A percentile compares a stretch with the other conserved stretches of the same genome.
Evolutionary conservation across 148 eudicot genomes (phyloP).

Genomic region (Agrostemma githago): DNA sequence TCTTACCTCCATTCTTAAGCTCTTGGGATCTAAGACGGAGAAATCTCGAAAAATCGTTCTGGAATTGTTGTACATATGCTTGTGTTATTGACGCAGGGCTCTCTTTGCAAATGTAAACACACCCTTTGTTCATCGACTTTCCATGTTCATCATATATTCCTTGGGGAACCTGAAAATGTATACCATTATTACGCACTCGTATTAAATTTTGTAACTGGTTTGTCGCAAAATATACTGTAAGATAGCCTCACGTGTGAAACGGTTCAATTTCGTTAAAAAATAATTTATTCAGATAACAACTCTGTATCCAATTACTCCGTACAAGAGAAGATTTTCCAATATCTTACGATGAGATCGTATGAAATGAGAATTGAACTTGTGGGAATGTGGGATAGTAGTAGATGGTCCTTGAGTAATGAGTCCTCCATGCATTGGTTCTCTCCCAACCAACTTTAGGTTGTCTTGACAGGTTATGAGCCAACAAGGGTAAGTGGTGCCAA

Average conservation of each 20-base stretch:
- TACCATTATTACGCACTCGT: not conserved
- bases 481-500: not conserved
- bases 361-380: no score
- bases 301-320: no score
- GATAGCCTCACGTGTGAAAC: no score
- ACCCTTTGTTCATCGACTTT: conserved; percentile 54
- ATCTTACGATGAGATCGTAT: no score
- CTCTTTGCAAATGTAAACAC: conserved; percentile 61
- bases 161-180: conserved; percentile 49
- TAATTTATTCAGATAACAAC: no score
- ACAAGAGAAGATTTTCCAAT: no score
- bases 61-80: conserved; percentile 63
- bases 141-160: conserved; percentile 58
- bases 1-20: conserved; percentile 49
- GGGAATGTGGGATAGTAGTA: no score
- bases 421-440: no score
- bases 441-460: no score
- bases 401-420: no score
- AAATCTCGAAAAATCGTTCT: conserved; percentile 60
- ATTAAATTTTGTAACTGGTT: not conserved
- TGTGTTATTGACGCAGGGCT: conserved; percentile 44
- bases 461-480: no score
- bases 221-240: not conserved
- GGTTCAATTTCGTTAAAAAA: no score
- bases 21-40: conserved; percentile 61